Percentiles rank a stretch among this genome's conserved stretches.
Evolutionary conservation across 2,329 filamentous ascomycete genomes (phyloP).

Genomic region (Alternaria gaisen): DNA sequence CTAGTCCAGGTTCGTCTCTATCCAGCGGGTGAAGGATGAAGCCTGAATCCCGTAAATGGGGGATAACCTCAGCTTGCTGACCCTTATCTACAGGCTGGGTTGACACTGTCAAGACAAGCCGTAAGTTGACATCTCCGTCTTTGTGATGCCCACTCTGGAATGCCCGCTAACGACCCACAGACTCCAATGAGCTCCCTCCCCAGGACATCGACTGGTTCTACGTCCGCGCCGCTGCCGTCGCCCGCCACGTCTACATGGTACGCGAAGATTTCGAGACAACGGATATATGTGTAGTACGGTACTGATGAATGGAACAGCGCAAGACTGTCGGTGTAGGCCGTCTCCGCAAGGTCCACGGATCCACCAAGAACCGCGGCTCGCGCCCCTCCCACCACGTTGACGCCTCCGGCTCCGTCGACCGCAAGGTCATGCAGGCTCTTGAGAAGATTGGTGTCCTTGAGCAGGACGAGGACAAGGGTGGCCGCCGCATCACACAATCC

Average conservation of each 20-base stretch:
- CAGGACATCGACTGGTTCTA: constrained; percentile 98
- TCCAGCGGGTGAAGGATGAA: constrained; percentile 51
- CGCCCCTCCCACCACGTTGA: constrained; percentile 94
- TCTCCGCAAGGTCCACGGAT: constrained; percentile 90
- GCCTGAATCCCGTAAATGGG: constrained; percentile 65
- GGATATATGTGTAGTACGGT: not conserved
- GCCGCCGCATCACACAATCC: constrained; percentile 95
- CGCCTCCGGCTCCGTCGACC: constrained; percentile 93
- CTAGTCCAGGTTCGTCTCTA: constrained; percentile 71
- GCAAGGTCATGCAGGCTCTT: constrained; percentile 95
- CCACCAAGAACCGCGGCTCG: constrained; percentile 94
- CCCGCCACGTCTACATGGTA: constrained; percentile 92
- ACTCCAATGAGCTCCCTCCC: constrained; percentile 95
- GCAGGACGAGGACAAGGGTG: constrained; percentile 98
- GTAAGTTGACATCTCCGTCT: constrained; percentile 33
- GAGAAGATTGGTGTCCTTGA: constrained; percentile 99
- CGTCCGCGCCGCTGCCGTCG: constrained; percentile 89
- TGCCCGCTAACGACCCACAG: constrained; percentile 43
- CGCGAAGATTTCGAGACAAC: not conserved
- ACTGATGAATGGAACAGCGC: constrained; percentile 59
- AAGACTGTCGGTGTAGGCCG: constrained; percentile 99
- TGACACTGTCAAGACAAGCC: constrained; percentile 97
- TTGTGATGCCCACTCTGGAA: not conserved
- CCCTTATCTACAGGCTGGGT: constrained; percentile 83
- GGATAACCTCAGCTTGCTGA: constrained; percentile 57